A percentile compares a stretch with the other conserved stretches of the same genome.
Conservation (phyloP, 306 rosid species). For the Vachellia pachyceras region DNA sequence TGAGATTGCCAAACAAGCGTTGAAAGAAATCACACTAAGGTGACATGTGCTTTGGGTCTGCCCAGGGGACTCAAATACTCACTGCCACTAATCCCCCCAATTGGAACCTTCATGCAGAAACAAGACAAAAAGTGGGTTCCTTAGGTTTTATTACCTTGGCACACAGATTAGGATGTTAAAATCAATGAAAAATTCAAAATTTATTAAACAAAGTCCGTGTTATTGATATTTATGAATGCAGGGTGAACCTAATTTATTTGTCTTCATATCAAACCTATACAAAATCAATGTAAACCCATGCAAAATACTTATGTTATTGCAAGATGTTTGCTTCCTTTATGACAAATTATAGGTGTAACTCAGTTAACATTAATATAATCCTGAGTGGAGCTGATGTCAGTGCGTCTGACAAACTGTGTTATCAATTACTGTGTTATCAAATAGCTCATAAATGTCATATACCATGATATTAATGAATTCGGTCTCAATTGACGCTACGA, state of each 20-base stretch:
- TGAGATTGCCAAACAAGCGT: slow-evolving; percentile 9
- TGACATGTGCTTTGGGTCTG: neutral
- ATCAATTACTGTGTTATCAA: no score
- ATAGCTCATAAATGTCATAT: neutral
- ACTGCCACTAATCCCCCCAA: neutral
- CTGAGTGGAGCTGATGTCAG: neutral
- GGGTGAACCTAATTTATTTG: neutral
- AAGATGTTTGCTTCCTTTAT: neutral
- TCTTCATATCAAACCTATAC: neutral
- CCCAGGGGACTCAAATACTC: slow-evolving; percentile 20
- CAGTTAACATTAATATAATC: neutral
- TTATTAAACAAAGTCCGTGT: neutral
- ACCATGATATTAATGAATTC: neutral
- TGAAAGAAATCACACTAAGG: slow-evolving; percentile 11
- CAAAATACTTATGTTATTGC: neutral
- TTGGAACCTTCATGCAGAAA: no score
- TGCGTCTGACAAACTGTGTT: neutral
- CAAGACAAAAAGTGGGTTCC: neutral
- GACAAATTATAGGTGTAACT: neutral
- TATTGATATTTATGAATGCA: no score
- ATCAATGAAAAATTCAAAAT: slow-evolving; percentile 9
- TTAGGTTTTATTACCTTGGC: neutral
- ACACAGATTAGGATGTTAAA: neutral
- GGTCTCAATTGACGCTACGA: neutral
- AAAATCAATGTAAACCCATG: neutral